Conservation (phyloP, 805 yeast genomes). For the Torulaspora franciscae region DNA sequence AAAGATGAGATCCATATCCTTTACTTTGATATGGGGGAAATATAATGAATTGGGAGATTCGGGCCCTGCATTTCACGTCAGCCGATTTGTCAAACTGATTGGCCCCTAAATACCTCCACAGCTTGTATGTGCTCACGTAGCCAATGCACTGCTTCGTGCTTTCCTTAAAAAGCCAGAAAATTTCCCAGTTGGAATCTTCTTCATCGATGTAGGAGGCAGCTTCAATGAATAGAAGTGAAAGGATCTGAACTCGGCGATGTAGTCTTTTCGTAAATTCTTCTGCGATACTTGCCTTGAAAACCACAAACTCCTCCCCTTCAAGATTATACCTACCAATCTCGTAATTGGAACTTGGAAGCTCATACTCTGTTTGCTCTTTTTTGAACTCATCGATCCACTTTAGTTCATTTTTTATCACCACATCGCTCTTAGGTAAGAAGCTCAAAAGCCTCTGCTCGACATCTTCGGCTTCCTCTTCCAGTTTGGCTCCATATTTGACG, state of each 20-base stretch:
- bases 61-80: constrained; percentile 46
- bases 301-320: constrained; percentile 41
- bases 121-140: constrained; percentile 76
- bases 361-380: constrained; percentile 43
- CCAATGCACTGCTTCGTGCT: constrained; percentile 54
- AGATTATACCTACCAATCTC: constrained; percentile 34
- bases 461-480: constrained; percentile 55
- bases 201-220: constrained; percentile 88
- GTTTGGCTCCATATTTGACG: constrained; percentile 50
- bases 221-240: constrained; percentile 81
- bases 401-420: constrained; percentile 57
- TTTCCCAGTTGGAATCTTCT: constrained; percentile 73
- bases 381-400: constrained; percentile 59
- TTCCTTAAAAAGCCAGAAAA: constrained; percentile 49
- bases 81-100: constrained; percentile 44
- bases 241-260: constrained; percentile 67
- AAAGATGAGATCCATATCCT: constrained; percentile 66
- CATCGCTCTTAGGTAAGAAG: constrained; percentile 53
- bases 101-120: constrained; percentile 66
- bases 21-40: constrained; percentile 78
- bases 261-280: constrained; percentile 42
- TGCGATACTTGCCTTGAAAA: constrained; percentile 43
- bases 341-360: constrained; percentile 39
- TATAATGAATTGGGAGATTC: constrained; percentile 81
- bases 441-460: constrained; percentile 50